Evolutionary conservation across 441 rosid species (phyloP).

Genomic region (Aquilaria agallochum): DNA sequence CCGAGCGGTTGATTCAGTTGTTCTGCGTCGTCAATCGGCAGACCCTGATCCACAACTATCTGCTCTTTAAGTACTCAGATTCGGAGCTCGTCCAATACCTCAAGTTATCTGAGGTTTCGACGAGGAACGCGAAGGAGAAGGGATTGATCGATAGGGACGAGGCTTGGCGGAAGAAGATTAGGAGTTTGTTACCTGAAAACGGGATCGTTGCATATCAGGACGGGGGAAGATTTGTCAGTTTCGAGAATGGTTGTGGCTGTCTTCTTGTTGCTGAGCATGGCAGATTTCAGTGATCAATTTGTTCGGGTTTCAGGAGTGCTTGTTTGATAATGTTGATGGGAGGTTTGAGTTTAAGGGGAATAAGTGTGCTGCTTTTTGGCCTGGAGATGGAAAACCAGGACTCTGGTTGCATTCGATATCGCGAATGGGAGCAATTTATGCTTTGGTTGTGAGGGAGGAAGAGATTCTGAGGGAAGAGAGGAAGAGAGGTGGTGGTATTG

Average conservation of each 20-base stretch:
- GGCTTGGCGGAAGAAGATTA: slow-evolving; percentile 75
- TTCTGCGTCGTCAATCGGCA: slow-evolving; percentile 86
- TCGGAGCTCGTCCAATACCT: slow-evolving; percentile 64
- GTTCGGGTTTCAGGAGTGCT: slow-evolving; percentile 63
- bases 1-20: slow-evolving; percentile 74
- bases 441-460: slow-evolving; percentile 62
- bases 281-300: slow-evolving; percentile 84
- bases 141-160: slow-evolving; percentile 50
- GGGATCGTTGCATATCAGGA: slow-evolving; percentile 66
- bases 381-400: slow-evolving; percentile 86
- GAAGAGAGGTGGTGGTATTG: slow-evolving; percentile 29
- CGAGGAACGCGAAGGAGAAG: slow-evolving; percentile 52
- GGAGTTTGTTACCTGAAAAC: slow-evolving; percentile 44
- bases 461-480: slow-evolving; percentile 58
- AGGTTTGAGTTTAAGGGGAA: slow-evolving; percentile 64
- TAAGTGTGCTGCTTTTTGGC: slow-evolving; percentile 59
- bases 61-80: slow-evolving; percentile 65
- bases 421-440: slow-evolving; percentile 77
- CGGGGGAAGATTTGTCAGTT: slow-evolving; percentile 60
- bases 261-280: slow-evolving; percentile 74
- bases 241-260: slow-evolving; percentile 60
- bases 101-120: slow-evolving; percentile 43
- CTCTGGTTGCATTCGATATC: slow-evolving; percentile 71
- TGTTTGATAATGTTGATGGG: slow-evolving; percentile 59
- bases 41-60: slow-evolving; percentile 63